Evolutionary conservation across 352 stramenopile species (phyloP), one percentile per base, ranked within the genome.

Genomic region (Phytophthora vignae): DNA sequence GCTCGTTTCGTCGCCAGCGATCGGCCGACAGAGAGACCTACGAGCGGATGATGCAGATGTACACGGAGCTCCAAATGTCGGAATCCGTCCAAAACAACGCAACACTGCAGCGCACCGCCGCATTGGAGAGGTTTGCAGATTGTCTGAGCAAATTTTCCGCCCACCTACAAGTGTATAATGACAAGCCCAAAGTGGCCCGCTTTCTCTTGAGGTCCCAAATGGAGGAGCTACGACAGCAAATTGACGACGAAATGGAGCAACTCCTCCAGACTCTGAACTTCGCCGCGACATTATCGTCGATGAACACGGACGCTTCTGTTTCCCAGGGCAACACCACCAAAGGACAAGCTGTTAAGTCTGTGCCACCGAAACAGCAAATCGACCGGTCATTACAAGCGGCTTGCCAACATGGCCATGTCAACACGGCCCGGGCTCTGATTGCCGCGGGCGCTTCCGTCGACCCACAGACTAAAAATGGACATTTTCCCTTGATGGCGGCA

Each of bases 131-230:
- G 12, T 44, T 44, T 44, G 38, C 12, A 0, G 0, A n/a, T 2
- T 8, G 12, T 44, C 3, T 44, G 5, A n/a, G 4, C 0, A 2
- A 8, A 0, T 44, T 44, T 5, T 0, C 1, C 12, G 3, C 0
- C 4, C n/a, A 44, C 15, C 38, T 44, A 2, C 38, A 2, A 44
- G 7, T 0, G 3, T 44, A 44, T 12, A 7, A 44, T 8, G 2
- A 9, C 38, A 44, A 9, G 38, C 15, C 4, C 38, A 15, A 5
- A 44, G n/a, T n/a, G n/a, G n/a, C n/a, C n/a, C n/a, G n/a, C n/a
- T n/a, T n/a, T n/a, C n/a, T n/a, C n/a, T n/a, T n/a, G n/a, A n/a
- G n/a, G n/a, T n/a, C n/a, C n/a, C n/a, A n/a, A n/a, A 44, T n/a
- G 14, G 14, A 44, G 38, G 4, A 44, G 1, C 38, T 0, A 9